These are phyloP conservation scores for Acanthamoeba culbertsoni DNA, from an alignment of 208 protist genomes.

Conservation along the genomic window DNA sequence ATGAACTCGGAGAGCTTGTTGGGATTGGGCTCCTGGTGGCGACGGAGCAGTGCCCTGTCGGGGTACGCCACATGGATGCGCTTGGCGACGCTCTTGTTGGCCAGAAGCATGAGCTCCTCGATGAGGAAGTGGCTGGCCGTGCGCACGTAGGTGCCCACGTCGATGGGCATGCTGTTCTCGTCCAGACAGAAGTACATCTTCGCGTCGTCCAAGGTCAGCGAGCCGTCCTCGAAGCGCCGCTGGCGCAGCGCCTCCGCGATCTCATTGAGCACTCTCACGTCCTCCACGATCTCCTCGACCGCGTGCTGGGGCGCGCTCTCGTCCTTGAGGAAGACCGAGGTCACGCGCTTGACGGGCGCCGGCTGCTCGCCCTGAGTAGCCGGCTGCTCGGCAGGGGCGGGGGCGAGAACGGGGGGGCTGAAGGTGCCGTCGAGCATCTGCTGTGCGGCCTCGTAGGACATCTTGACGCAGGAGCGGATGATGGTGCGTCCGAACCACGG, in stretches of 20 bases:
- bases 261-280: slow-evolving; percentile 48
- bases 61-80: slow-evolving; percentile 82
- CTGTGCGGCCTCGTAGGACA: slow-evolving; percentile 87
- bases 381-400: neutral
- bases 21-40: slow-evolving; percentile 85
- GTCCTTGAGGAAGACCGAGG: slow-evolving; percentile 9
- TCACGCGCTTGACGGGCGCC: neutral
- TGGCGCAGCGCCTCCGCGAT: slow-evolving; percentile 24
- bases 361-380: neutral
- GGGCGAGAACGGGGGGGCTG: no score
- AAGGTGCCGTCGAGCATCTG: slow-evolving; percentile 68
- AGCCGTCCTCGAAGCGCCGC: slow-evolving; percentile 77
- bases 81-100: slow-evolving; percentile 86
- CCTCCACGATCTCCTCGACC: slow-evolving; percentile 36
- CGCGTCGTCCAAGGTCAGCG: slow-evolving; percentile 71
- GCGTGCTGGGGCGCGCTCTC: neutral
- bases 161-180: slow-evolving; percentile 76
- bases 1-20: slow-evolving; percentile 61
- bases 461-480: slow-evolving; percentile 83
- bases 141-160: slow-evolving; percentile 75
- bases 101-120: slow-evolving; percentile 91
- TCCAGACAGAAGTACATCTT: slow-evolving; percentile 74
- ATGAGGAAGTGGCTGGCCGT: slow-evolving; percentile 84
- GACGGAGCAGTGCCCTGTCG: slow-evolving; percentile 82
- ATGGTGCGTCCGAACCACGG: slow-evolving; percentile 69